These are phyloP conservation scores for Comarum palustre DNA, from an alignment of 306 rosid genomes.

Conservation along the genomic window DNA sequence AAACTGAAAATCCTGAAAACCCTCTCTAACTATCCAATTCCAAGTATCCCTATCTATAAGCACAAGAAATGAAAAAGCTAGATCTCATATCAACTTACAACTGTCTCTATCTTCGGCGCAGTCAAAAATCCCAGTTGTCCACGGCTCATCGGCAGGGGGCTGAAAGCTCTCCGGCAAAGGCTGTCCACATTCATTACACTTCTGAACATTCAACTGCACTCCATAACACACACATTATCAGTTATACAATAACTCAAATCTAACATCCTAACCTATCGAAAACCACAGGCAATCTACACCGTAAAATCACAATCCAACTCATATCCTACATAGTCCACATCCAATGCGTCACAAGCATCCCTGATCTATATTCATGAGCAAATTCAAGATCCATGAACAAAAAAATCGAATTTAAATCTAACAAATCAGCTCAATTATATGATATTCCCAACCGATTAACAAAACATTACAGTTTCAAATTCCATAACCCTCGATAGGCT, in stretches of 20 bases:
- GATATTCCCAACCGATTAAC: neutral
- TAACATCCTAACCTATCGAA: neutral
- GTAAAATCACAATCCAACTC: neutral
- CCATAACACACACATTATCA: conserved; percentile 16
- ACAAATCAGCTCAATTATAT: neutral
- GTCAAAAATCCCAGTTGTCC: conserved; percentile 93
- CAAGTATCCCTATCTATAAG: neutral
- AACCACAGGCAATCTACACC: neutral
- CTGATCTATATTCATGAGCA: neutral
- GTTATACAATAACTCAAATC: neutral
- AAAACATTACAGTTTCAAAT: neutral
- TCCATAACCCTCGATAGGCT: conserved; percentile 54
- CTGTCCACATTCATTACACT: conserved; percentile 86
- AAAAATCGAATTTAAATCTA: neutral
- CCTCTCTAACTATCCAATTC: neutral
- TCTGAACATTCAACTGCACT: conserved; percentile 64
- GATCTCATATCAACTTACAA: conserved; percentile 56
- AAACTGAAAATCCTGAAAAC: neutral
- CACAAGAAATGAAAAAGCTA: conserved; percentile 4
- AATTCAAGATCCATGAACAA: neutral
- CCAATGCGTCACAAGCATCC: neutral
- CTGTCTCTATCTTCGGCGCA: conserved; percentile 84
- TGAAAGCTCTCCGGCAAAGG: conserved; percentile 88
- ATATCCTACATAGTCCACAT: neutral
- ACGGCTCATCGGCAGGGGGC: conserved; percentile 91